A percentile compares a stretch with the other conserved stretches of the same genome.
phyloP scores from a whole-genome alignment of 2,329 filamentous ascomycete genomes.

The Neofusicoccum kwambonambiense region DNA sequence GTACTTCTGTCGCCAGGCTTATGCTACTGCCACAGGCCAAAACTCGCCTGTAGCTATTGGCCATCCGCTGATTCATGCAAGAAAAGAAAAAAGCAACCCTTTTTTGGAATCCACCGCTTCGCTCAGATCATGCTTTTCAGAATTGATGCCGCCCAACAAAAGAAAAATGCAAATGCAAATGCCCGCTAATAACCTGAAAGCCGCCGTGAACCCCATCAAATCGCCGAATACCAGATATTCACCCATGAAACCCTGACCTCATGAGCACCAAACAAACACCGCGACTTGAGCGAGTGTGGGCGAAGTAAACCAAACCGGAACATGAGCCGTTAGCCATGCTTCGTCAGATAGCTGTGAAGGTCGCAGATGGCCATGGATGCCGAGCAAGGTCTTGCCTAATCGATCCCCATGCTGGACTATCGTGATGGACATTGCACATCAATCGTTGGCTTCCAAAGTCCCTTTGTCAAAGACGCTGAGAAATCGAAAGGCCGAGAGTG shows the following conservation, averaged over 20 bases:
- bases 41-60: not conserved
- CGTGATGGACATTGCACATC: not conserved
- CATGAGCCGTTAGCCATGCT: not conserved
- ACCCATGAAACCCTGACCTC: not conserved
- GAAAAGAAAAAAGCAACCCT: not conserved
- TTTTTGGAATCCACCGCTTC: not conserved
- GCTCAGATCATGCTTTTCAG: not conserved
- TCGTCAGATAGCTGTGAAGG: not conserved
- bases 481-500: not conserved
- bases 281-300: not conserved
- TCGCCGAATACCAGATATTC: not conserved
- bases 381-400: too few species aligned
- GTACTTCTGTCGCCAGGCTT: not conserved
- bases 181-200: not conserved
- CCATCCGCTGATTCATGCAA: not conserved
- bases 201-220: not conserved
- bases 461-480: not conserved
- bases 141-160: not conserved
- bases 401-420: not conserved
- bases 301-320: not conserved
- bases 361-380: not conserved
- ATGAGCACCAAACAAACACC: not conserved
- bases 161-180: not conserved
- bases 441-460: too few species aligned
- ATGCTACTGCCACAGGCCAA: not conserved